Percentiles rank a stretch among this genome's conserved stretches.
Evolutionary conservation across 2,329 filamentous ascomycete genomes (phyloP).

Genomic region (Exophiala oligosperma): DNA sequence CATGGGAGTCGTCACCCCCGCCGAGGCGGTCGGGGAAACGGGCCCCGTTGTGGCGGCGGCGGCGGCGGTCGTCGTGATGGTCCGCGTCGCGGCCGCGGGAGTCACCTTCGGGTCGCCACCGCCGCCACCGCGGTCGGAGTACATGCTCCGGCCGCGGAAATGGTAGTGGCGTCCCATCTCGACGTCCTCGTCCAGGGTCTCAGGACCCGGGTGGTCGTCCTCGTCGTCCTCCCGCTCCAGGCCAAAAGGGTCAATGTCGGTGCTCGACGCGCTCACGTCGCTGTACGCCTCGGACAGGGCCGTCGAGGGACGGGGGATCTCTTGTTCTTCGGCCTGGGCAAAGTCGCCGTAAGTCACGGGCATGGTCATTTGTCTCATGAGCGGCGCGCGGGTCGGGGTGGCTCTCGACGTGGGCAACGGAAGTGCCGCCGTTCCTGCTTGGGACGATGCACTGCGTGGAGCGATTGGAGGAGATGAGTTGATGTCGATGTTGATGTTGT

Average conservation of each 20-base stretch:
- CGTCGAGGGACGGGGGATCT: slow-evolving; percentile 25
- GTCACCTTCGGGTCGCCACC: no score
- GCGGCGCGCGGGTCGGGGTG: slow-evolving; percentile 22
- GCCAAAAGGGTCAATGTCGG: slow-evolving; percentile 29
- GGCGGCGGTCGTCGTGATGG: no score
- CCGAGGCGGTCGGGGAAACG: no score
- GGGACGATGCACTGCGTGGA: no score
- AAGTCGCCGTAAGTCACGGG: slow-evolving; percentile 29
- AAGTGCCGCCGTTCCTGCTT: not conserved
- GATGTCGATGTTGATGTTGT: not conserved
- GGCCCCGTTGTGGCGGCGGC: no score
- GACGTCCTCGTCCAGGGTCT: slow-evolving; percentile 24
- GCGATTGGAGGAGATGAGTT: slow-evolving; percentile 15
- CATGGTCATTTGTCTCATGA: slow-evolving; percentile 28
- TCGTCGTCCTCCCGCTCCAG: slow-evolving; percentile 26
- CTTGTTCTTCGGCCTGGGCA: slow-evolving; percentile 19
- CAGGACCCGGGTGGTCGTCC: slow-evolving; percentile 26
- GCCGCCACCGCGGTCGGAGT: slow-evolving; percentile 5
- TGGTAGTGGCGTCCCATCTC: slow-evolving; percentile 21
- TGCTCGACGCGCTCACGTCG: slow-evolving; percentile 25
- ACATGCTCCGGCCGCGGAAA: slow-evolving; percentile 25
- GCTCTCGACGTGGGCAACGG: slow-evolving; percentile 9
- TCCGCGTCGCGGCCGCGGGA: no score
- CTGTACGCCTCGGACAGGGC: slow-evolving; percentile 28
- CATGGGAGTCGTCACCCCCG: slow-evolving; percentile 3